Conservation (phyloP, 2,329 filamentous ascomycete species). For the Neoscytalidium dimidiatum region DNA sequence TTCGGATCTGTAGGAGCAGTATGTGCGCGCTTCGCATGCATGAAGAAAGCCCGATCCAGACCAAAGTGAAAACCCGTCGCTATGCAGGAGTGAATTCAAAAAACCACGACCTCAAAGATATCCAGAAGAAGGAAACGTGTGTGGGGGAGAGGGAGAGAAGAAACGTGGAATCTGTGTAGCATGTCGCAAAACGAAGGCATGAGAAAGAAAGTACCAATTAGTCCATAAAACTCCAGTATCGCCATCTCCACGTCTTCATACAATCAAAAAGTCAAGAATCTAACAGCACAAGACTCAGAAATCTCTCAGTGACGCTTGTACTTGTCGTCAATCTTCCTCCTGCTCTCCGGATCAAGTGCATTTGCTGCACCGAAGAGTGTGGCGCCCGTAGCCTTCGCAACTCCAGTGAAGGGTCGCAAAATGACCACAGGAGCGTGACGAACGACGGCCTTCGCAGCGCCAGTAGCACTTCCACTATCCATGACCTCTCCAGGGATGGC, state of each 20-base stretch:
- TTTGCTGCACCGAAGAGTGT: slow-evolving; percentile 92
- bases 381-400: slow-evolving; percentile 84
- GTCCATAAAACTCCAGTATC: neutral
- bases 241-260: neutral
- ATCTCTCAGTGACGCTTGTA: slow-evolving; percentile 6
- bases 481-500: slow-evolving; percentile 90
- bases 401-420: slow-evolving; percentile 85
- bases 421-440: slow-evolving; percentile 90
- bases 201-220: neutral
- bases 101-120: too few species aligned
- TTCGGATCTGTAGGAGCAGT: neutral
- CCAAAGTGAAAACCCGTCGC: slow-evolving; percentile 1
- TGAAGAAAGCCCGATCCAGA: neutral
- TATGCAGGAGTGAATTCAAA: slow-evolving; percentile 5
- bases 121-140: too few species aligned
- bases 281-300: neutral
- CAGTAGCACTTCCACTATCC: slow-evolving; percentile 79
- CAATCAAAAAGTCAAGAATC: neutral
- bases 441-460: slow-evolving; percentile 75
- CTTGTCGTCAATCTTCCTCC: slow-evolving; percentile 75
- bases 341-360: slow-evolving; percentile 79
- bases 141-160: too few species aligned
- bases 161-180: neutral
- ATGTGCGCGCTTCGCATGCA: neutral
- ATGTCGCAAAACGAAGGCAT: neutral